Evolutionary conservation across 2,329 filamentous ascomycete genomes (phyloP).

Genomic region (Xylariaceae sp.): DNA sequence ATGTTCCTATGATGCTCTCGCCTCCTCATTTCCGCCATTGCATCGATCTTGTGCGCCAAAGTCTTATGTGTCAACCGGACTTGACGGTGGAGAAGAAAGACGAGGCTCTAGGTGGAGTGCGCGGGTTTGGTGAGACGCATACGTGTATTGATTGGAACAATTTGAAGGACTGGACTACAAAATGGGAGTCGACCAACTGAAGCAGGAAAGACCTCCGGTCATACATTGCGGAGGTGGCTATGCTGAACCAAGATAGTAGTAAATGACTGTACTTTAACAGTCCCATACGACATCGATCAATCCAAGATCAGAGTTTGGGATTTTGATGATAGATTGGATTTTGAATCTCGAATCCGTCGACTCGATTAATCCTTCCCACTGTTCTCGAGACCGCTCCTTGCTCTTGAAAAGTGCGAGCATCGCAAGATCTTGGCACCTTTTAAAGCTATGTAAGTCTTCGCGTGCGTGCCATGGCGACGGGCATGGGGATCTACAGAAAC

Average conservation of each 20-base stretch:
- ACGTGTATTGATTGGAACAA: not conserved
- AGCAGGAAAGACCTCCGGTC: too few relatives aligned
- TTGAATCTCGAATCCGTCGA: constrained; percentile 4
- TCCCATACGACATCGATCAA: constrained; percentile 4
- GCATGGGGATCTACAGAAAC: not conserved
- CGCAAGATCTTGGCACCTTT: constrained; percentile 1
- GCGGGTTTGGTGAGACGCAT: constrained; percentile 1
- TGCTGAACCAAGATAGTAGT: too few relatives aligned
- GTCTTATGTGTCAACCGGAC: constrained; percentile 3
- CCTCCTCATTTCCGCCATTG: constrained; percentile 2
- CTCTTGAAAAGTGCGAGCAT: constrained; percentile 7
- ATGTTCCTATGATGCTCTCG: not conserved
- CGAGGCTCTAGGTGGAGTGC: constrained; percentile 1
- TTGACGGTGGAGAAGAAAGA: constrained; percentile 1
- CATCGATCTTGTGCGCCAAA: constrained; percentile 3
- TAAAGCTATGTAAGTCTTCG: too few relatives aligned
- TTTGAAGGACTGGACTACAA: constrained; percentile 1
- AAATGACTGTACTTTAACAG: too few relatives aligned
- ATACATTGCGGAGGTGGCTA: too few relatives aligned
- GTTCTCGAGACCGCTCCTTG: not conserved
- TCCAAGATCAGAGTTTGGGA: constrained; percentile 1
- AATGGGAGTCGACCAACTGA: too few relatives aligned
- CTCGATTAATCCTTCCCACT: constrained; percentile 3
- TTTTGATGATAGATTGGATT: constrained; percentile 1
- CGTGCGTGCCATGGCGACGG: too few relatives aligned